Evolutionary conservation across 805 yeast species (phyloP), one percentile per base, ranked within the genome.

Genomic region (Pichia rugopelliculosa): DNA sequence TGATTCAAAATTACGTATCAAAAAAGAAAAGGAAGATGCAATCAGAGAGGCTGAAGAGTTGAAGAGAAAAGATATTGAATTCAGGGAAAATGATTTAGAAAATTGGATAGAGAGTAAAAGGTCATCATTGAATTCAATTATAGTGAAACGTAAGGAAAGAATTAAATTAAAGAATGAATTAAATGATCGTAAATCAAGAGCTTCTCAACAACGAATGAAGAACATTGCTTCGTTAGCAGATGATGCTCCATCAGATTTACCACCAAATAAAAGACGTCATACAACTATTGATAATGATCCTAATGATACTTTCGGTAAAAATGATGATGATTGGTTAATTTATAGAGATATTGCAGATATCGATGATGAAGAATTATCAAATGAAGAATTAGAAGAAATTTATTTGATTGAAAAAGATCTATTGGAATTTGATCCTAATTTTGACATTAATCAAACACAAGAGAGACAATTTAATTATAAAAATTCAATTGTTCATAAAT

Each of bases 291-390:
- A 87, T 59, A 87, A 87, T 55, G 97, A 88, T 62, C 95, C 95
- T 15, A 87, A 81, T 57, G 98, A 91, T 65, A 87, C 90, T 0
- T 90, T 91, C 66, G 98, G 97, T 48, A 90, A 96, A 2, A 82
- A 88, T 59, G 98, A 91, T 61, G 96, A 86, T 47, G 99, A 93
- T 65, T 91, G 97, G 97, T 79, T 84, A 21, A 82, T 88, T 17
- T 91, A 91, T 62, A 76, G 93, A 57, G 93, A 87, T 59, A 84
- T 89, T 48, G 78, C 87, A 18, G 79, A 76, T 53, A 82, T 74
- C 17, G 83, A 82, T 23, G 87, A 89, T 55, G 89, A 84, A 50
- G 96, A 88, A 56, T 77, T 78, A 30, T 83, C 86, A 52, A 96
- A 84, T 49, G 87, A 80, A 46, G 90, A 84, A 51, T 79, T 80